Evolutionary conservation across 129 eudicot species (phyloP).

Genomic region (Heracleum sosnowskyi): DNA sequence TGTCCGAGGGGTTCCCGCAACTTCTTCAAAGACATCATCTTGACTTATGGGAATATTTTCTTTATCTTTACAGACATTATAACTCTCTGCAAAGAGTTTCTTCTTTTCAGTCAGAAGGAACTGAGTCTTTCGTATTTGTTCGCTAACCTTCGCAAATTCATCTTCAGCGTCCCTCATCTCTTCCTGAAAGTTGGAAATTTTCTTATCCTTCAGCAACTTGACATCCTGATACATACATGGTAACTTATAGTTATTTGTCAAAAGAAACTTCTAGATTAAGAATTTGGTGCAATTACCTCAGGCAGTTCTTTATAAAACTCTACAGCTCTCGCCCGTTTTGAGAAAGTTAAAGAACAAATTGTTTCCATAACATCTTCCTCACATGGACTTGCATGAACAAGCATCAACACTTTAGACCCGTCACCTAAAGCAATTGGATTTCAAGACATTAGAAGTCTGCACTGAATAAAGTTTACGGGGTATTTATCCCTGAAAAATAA

Average conservation of each 20-base stretch:
- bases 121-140: conserved; percentile 27
- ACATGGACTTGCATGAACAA: conserved; percentile 60
- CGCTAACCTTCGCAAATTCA: conserved; percentile 16
- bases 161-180: conserved; percentile 42
- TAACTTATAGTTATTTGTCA: background rate
- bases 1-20: conserved; percentile 14
- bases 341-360: conserved; percentile 51
- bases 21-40: conserved; percentile 10
- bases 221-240: conserved; percentile 7
- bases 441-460: conserved; percentile 3
- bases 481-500: background rate
- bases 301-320: conserved; percentile 34
- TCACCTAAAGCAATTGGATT: conserved; percentile 39
- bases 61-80: conserved; percentile 11
- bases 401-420: conserved; percentile 63
- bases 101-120: conserved; percentile 23
- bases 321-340: conserved; percentile 42
- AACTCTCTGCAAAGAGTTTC: conserved; percentile 9
- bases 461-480: background rate
- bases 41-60: conserved; percentile 10
- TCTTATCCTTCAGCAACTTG: conserved; percentile 30
- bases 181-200: conserved; percentile 25
- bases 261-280: background rate
- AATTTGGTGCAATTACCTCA: conserved; percentile 11
- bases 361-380: conserved; percentile 77